phyloP scores from a whole-genome alignment of 495 filamentous ascomycete genomes.

The Penicillium atrosanguineum region DNA sequence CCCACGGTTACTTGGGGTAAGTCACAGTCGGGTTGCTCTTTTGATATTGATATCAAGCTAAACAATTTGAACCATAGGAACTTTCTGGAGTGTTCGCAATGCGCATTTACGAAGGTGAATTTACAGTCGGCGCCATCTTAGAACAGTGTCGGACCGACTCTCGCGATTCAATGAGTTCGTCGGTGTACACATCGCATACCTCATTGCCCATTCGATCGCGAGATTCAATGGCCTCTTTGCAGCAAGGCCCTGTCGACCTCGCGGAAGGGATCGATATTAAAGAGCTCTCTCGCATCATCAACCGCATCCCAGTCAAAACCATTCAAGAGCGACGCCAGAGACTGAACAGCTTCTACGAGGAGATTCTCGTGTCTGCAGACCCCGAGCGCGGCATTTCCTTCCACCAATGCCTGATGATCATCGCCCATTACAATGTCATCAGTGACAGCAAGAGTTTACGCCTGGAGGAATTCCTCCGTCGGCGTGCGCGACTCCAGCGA shows the following conservation, averaged over 20 bases:
- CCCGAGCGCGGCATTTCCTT: conserved; percentile 86
- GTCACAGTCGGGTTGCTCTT: conserved; percentile 24
- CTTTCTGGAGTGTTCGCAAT: conserved; percentile 94
- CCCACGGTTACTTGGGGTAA: conserved; percentile 78
- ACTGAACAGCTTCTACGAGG: conserved; percentile 93
- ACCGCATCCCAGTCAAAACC: conserved; percentile 68
- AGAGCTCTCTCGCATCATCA: conserved; percentile 70
- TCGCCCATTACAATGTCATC: conserved; percentile 99
- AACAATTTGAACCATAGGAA: conserved; percentile 46
- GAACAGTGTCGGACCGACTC: conserved; percentile 70
- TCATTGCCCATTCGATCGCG: conserved; percentile 20
- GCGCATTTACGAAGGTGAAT: conserved; percentile 92
- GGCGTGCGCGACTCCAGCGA: conserved; percentile 83
- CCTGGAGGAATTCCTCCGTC: conserved; percentile 92
- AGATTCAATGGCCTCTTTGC: conserved; percentile 20
- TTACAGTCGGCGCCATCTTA: conserved; percentile 77
- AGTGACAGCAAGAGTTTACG: conserved; percentile 92
- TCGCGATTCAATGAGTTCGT: conserved; percentile 32
- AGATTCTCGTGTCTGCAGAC: conserved; percentile 91
- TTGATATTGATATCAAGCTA: neutral
- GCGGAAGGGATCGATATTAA: conserved; percentile 74
- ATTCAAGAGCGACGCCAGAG: conserved; percentile 70
- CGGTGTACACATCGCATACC: conserved; percentile 7
- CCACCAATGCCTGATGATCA: conserved; percentile 90
- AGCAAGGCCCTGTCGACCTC: conserved; percentile 23